phyloP scores from a whole-genome alignment of 2,329 filamentous ascomycete species.

The Trichoderma guizhouense region DNA sequence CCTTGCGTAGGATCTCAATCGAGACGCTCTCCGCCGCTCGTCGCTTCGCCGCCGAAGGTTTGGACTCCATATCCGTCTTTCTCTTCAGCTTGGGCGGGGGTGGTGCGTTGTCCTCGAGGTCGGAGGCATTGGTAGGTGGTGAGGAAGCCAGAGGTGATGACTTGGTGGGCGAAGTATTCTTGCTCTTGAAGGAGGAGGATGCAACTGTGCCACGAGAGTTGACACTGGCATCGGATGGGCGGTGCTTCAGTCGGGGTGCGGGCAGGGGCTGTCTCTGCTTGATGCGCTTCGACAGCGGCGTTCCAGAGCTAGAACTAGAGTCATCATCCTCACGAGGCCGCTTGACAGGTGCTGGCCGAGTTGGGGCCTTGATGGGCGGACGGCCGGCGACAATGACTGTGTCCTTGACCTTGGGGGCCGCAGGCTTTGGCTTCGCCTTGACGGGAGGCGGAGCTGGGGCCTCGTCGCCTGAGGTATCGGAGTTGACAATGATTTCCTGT shows the following conservation, averaged over 20 bases:
- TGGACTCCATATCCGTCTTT: conserved; percentile 33
- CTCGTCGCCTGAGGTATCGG: conserved; percentile 52
- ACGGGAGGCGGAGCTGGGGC: conserved; percentile 33
- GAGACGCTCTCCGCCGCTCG: conserved; percentile 30
- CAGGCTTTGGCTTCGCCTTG: conserved; percentile 30
- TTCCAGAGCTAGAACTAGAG: conserved; percentile 58
- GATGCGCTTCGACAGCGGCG: conserved; percentile 55
- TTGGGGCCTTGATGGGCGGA: conserved; percentile 31
- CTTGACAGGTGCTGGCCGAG: conserved; percentile 42
- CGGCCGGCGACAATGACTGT: conserved; percentile 34
- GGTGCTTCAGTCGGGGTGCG: conserved; percentile 38
- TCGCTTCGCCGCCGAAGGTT: conserved; percentile 29
- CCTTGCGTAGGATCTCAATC: conserved; percentile 49
- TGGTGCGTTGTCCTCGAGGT: conserved; percentile 48
- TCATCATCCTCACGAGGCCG: conserved; percentile 51
- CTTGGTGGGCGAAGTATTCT: conserved; percentile 57
- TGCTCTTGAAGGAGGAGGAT: conserved; percentile 46
- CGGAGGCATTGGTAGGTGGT: conserved; percentile 62
- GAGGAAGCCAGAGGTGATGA: conserved; percentile 65
- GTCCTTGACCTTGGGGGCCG: conserved; percentile 31
- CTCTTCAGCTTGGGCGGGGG: conserved; percentile 46
- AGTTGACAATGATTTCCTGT: conserved; percentile 55
- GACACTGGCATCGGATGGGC: conserved; percentile 48
- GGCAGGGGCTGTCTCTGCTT: conserved; percentile 46
- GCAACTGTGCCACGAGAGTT: conserved; percentile 34